phyloP scores from a whole-genome alignment of 768 basidiomycete species.

The Psilocybe subaeruginosa region DNA sequence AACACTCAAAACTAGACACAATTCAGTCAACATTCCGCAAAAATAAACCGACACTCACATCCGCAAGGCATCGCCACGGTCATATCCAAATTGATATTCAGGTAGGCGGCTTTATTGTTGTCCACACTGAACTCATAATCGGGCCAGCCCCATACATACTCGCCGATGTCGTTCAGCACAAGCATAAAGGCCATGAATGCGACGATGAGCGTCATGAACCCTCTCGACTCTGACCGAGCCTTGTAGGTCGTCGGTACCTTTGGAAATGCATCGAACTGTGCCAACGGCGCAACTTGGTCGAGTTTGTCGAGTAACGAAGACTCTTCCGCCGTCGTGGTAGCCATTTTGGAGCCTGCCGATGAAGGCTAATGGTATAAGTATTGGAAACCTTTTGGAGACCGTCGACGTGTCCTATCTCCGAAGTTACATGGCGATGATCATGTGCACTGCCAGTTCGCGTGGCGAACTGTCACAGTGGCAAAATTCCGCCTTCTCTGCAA shows the following conservation, averaged over 20 bases:
- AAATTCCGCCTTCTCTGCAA: too few species aligned
- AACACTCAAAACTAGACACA: conserved; percentile 70
- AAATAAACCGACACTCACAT: conserved; percentile 58
- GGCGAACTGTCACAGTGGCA: background rate
- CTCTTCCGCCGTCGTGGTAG: conserved; percentile 21
- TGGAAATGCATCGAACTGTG: conserved; percentile 85
- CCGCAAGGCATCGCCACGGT: conserved; percentile 92
- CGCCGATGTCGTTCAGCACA: conserved; percentile 86
- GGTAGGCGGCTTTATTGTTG: conserved; percentile 51
- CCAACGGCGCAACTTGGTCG: conserved; percentile 66
- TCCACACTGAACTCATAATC: conserved; percentile 91
- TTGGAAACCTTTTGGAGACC: background rate
- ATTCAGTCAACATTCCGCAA: conserved; percentile 5
- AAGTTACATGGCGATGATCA: background rate
- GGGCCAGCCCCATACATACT: conserved; percentile 94
- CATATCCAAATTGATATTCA: conserved; percentile 92
- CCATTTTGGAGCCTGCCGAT: background rate
- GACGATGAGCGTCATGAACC: conserved; percentile 80
- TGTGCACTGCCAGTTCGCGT: background rate
- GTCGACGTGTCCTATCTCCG: background rate
- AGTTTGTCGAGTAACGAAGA: conserved; percentile 59
- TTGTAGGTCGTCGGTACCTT: conserved; percentile 85
- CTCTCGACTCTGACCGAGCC: conserved; percentile 75
- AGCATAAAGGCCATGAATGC: conserved; percentile 68
- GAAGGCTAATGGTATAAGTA: background rate